Evolutionary conservation across 1,284 basidiomycete genomes (phyloP).

Genomic region (Apiotrichum veenhuisii): DNA sequence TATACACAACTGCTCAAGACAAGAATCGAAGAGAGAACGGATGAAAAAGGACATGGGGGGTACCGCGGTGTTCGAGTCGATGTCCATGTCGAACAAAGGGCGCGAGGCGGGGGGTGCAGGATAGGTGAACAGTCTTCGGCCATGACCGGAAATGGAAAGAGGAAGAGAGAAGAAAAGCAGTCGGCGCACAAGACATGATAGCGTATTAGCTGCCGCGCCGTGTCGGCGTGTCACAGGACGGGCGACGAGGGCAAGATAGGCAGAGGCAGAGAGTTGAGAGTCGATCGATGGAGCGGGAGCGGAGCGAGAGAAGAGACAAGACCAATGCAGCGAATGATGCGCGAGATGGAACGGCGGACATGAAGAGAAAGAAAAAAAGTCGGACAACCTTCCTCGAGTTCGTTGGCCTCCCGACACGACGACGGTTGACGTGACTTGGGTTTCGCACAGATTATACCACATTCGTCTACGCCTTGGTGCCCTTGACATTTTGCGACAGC

Average conservation of each 20-base stretch:
- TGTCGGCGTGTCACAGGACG: not conserved
- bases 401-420: not conserved
- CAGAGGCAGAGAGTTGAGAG: not conserved
- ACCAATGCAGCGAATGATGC: constrained; percentile 7
- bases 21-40: not conserved
- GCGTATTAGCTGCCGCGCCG: not conserved
- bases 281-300: no score
- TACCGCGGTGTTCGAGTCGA: not conserved
- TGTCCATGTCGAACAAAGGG: not conserved
- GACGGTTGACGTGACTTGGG: not conserved
- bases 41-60: not conserved
- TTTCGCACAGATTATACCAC: not conserved
- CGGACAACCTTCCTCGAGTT: not conserved
- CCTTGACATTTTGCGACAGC: constrained; percentile 92
- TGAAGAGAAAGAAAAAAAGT: not conserved
- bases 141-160: not conserved
- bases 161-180: not conserved
- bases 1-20: constrained; percentile 2
- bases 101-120: not conserved
- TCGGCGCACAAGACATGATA: not conserved
- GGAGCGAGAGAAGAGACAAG: not conserved
- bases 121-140: not conserved
- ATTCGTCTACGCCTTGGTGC: constrained; percentile 33
- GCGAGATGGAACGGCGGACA: not conserved
- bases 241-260: not conserved